Evolutionary conservation across 345 rosid species (phyloP), one percentile per base, ranked within the genome.

Genomic region (Linum tenue): DNA sequence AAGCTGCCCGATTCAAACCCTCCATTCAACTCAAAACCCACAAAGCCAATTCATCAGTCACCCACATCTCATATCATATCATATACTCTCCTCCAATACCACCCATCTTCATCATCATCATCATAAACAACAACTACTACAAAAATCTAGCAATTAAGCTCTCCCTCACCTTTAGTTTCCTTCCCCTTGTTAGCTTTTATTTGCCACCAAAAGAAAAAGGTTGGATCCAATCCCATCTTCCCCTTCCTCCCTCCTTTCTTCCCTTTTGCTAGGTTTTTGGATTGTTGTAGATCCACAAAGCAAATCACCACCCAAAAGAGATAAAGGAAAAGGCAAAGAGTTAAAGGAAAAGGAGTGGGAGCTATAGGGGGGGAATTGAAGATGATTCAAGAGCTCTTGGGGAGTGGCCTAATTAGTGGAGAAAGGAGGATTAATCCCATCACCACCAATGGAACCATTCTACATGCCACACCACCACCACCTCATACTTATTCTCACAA

Each of bases 311-410:
- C 31, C 31, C 31, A 22, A 22, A 22, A 22, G 31, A 22, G 31
- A 22, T 22, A 22, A 22, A 22, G 31, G 31, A 22, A 22, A 22
- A 22, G 31, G 31, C 31, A 22, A 22, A 22, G 31, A 22, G 31
- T 22, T 22, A 22, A 22, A 64, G 64, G 71, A 70, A 74, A 73
- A 68, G 74, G 84, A 22, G 31, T 22, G 31, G 31, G 31, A 22
- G 31, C 31, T 22, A 22, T 22, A 22, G 31, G 31, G 31, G 31
- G 31, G 31, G 31, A 22, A 22, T 22, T 22, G 31, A 22, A 22
- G 31, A 22, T 87, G 92, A 84, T 87, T 77, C 92, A 84, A 72
- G 90, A 84, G 64, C 83, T 84, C 67, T 67, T 87, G 10, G 89
- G 89, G 35, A 82, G 77, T 62, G 68, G 69, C 14, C 61, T 82